A percentile compares a stretch with the other conserved stretches of the same genome.
Conservation (phyloP, 108 stramenopile genomes). For the Skeletonema marinoi region DNA sequence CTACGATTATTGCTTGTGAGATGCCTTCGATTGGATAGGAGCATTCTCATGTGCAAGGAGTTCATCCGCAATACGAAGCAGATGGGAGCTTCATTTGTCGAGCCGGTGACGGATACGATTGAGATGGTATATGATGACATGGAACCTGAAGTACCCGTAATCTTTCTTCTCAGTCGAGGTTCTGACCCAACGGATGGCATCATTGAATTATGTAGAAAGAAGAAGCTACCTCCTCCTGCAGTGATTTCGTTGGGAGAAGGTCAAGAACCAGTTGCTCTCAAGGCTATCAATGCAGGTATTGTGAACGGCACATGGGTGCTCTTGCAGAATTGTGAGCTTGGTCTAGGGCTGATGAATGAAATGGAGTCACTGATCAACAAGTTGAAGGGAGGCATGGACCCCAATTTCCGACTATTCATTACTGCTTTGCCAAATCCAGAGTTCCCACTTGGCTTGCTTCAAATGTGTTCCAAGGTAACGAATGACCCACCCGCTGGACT, state of each 20-base stretch:
- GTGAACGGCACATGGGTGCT: slow-evolving; percentile 94
- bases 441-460: slow-evolving; percentile 91
- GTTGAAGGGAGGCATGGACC: slow-evolving; percentile 74
- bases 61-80: slow-evolving; percentile 79
- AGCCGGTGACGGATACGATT: slow-evolving; percentile 93
- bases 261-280: slow-evolving; percentile 88
- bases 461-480: slow-evolving; percentile 94
- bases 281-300: slow-evolving; percentile 85
- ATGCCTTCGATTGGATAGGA: slow-evolving; percentile 88
- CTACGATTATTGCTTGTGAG: slow-evolving; percentile 85
- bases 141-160: slow-evolving; percentile 79
- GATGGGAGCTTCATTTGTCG: slow-evolving; percentile 87
- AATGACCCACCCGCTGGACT: slow-evolving; percentile 90
- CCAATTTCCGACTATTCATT: slow-evolving; percentile 91
- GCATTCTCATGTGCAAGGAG: slow-evolving; percentile 85
- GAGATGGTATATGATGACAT: slow-evolving; percentile 86
- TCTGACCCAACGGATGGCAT: slow-evolving; percentile 94
- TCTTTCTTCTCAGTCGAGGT: slow-evolving; percentile 88
- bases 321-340: slow-evolving; percentile 92
- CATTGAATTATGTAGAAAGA: slow-evolving; percentile 80
- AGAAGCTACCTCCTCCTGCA: slow-evolving; percentile 83
- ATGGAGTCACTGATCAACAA: slow-evolving; percentile 85
- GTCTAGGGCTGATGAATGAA: slow-evolving; percentile 83
- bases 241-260: slow-evolving; percentile 92
- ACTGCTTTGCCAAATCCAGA: slow-evolving; percentile 87